Evolutionary conservation across 2,329 filamentous ascomycete genomes (phyloP).

Genomic region (Xylaria sp.): DNA sequence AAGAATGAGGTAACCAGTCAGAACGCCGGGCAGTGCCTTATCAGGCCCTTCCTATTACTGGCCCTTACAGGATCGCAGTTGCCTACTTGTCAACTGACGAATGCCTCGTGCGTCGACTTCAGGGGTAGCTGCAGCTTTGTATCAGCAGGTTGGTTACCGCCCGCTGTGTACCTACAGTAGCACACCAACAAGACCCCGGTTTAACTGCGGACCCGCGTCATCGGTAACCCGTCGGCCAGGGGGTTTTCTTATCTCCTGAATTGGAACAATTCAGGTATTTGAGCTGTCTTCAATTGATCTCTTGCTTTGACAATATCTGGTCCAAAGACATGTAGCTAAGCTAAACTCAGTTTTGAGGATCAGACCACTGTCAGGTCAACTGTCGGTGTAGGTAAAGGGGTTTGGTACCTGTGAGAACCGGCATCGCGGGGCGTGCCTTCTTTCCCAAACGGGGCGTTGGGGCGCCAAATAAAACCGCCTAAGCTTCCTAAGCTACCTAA

Average conservation of each 20-base stretch:
- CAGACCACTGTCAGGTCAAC: background rate
- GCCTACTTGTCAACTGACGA: background rate
- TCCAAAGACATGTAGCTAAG: background rate
- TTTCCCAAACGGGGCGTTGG: slow-evolving; percentile 15
- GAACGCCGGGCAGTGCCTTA: background rate
- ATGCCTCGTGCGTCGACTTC: slow-evolving; percentile 3
- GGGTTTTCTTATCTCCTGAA: background rate
- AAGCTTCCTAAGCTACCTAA: background rate
- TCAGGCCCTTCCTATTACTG: background rate
- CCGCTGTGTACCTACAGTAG: background rate
- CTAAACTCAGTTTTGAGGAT: background rate
- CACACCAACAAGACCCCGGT: slow-evolving; percentile 10
- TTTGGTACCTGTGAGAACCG: background rate
- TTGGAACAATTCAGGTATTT: background rate
- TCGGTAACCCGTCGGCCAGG: slow-evolving; percentile 20
- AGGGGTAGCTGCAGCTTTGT: slow-evolving; percentile 33
- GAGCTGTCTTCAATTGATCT: background rate
- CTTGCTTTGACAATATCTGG: background rate
- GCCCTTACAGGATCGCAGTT: background rate
- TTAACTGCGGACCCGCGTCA: slow-evolving; percentile 20
- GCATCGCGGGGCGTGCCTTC: slow-evolving; percentile 8
- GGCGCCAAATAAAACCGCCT: slow-evolving; percentile 6
- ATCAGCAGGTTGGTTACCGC: slow-evolving; percentile 22
- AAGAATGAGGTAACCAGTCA: background rate
- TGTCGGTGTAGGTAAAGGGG: too few relatives aligned